These are phyloP conservation scores for Neurospora sp. DNA, from an alignment of 495 filamentous ascomycete genomes.

Conservation along the genomic window DNA sequence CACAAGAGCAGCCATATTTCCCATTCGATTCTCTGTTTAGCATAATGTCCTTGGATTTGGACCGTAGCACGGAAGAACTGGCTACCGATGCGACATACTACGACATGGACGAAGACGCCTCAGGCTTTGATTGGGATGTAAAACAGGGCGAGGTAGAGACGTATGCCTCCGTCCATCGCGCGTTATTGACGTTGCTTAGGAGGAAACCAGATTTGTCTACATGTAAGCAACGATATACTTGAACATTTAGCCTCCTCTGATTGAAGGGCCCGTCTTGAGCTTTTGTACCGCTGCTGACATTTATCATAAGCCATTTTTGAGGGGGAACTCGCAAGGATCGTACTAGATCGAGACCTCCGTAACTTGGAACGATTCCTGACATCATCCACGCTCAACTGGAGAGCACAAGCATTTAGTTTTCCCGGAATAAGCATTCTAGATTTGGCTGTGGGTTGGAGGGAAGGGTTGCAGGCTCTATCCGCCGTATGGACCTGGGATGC, in stretches of 20 bases:
- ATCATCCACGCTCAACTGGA: background rate
- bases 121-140: background rate
- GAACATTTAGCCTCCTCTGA: background rate
- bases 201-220: background rate
- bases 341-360: background rate
- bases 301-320: background rate
- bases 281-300: background rate
- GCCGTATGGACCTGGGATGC: background rate
- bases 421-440: background rate
- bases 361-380: background rate
- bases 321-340: background rate
- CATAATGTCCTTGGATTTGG: background rate
- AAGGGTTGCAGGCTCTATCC: background rate
- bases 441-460: background rate
- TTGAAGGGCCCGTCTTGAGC: background rate
- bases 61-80: fast-evolving
- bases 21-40: fast-evolving
- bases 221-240: background rate
- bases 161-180: background rate
- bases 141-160: background rate
- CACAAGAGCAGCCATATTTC: background rate
- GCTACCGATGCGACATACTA: background rate
- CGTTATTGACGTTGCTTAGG: background rate
- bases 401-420: background rate
- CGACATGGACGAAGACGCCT: background rate